Conservation (phyloP, 768 basidiomycete genomes). For the Xanthoconium purpureum region DNA sequence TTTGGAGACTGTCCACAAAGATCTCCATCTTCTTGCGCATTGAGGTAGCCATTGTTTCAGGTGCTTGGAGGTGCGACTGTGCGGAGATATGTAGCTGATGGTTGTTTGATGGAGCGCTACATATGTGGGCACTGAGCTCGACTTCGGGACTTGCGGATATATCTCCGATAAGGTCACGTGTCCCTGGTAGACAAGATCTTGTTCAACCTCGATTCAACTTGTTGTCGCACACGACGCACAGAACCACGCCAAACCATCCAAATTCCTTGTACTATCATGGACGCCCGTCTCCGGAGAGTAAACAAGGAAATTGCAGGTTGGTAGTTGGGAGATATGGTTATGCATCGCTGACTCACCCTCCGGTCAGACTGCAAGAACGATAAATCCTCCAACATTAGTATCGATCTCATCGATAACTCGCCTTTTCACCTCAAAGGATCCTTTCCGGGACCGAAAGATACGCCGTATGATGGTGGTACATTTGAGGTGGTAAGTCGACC, state of each 20-base stretch:
- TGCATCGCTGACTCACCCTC: slow-evolving; percentile 9
- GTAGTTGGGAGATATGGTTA: slow-evolving; percentile 11
- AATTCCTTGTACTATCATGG: slow-evolving; percentile 45
- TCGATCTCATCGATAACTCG: slow-evolving; percentile 85
- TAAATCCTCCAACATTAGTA: slow-evolving; percentile 80
- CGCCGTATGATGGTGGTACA: slow-evolving; percentile 88
- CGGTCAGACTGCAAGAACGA: slow-evolving; percentile 89
- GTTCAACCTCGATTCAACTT: neutral
- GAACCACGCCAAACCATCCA: neutral
- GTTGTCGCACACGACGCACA: neutral
- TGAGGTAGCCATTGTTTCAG: slow-evolving; percentile 16
- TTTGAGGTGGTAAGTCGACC: slow-evolving; percentile 78
- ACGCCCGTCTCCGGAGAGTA: slow-evolving; percentile 84
- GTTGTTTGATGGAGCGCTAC: too few species aligned
- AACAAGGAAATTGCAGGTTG: slow-evolving; percentile 91
- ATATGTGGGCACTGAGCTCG: too few species aligned
- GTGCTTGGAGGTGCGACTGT: neutral
- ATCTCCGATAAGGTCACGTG: slow-evolving; percentile 26
- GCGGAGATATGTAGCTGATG: too few species aligned
- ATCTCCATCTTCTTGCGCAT: slow-evolving; percentile 80
- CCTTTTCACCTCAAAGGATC: slow-evolving; percentile 91
- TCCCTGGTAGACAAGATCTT: neutral
- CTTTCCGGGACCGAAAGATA: slow-evolving; percentile 88
- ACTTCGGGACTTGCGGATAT: too few species aligned
- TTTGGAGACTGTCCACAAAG: slow-evolving; percentile 75